Base-by-base conservation (phyloP, 73 alveolate species). In the Tetrahymena thermophila region DNA sequence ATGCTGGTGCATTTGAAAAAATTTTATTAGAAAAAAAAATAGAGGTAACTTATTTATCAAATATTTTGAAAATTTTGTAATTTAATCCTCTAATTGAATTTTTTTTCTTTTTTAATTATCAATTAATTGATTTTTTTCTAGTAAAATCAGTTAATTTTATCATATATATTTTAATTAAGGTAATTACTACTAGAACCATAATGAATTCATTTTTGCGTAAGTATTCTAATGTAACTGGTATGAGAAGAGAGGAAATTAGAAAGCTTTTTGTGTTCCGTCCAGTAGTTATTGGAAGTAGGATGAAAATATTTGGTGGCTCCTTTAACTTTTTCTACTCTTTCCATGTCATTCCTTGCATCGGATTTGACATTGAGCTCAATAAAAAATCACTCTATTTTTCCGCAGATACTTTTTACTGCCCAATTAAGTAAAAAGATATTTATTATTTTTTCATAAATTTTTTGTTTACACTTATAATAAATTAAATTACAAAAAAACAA, bases 1-100 rank as follows among this genome's bases (percentile, higher is more conserved):
- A 95, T 95, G 95, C 97, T 35, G 97, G 97, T 1, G 94, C 97
- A 55, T 95, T 95, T 23, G 95, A 95, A 55, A 95, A 95, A 50
- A 95, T 95, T 43, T 57, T 95, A 13, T 93, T 85, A 43, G 97
- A 95, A 35, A 95, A 43, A 35, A 95, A 83, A 85, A 94, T 95
- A 19, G 97, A 95, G 94, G 89, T 71, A 57, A 57, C 13, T 4
- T 4, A 11, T 71, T 71, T 28, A n/a, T 25, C n/a, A 2, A 50
- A 50, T 50, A 2, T 50, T 50, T 1, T 0, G 31, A 50, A 50
- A 14, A 15, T 50, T 50, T 50, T 50, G 83, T 21, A 43, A 43
- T 5, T 50, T 50, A 1, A 19, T 14, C 28, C 10, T 1, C 10
- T 50, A 15, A 19, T 50, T 50, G 31, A 19, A 50, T 5, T 50